Evolutionary conservation across 495 filamentous ascomycete genomes (phyloP), one percentile per base, ranked within the genome.

Genomic region (Immersiella caudata): DNA sequence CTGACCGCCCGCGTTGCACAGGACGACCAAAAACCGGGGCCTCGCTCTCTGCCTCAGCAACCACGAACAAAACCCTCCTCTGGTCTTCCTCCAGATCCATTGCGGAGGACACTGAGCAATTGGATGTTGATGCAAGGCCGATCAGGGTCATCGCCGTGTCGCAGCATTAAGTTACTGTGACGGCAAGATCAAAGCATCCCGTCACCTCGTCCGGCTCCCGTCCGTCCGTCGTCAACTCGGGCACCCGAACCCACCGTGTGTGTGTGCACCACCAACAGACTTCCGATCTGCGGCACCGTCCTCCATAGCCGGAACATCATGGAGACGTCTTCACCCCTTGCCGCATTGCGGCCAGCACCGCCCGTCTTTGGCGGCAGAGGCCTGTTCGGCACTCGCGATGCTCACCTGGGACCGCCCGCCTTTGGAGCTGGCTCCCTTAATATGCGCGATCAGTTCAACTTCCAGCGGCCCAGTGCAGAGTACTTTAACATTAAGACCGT

Each of bases 251-350:
- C 26, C 29, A 46, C 16, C 58, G n/a, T 33, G 27, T 25, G 27
- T 25, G 18, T n/a, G 61, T 33, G 46, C 49, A 50, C 61, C 22
- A 18, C 58, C 58, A 12, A 18, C 29, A 18, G 26, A 25, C 22
- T 54, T 40, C 18, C 24, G 27, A 61, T 25, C 33, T 49, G 59
- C 33, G 33, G 33, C 20, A 58, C 40, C 4, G 22, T 22, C 20
- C 14, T 57, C 64, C 21, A 25, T n/a, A 12, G 25, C 18, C 18
- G 54, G 14, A 35, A 36, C 40, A 77, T 27, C 33, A 97, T 99
- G 93, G 92, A 97, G 80, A 89, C 89, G 56, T 99, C 94, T 59
- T 99, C 95, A 65, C 95, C 95, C 55, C 80, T 97, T 72, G 95
- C 94, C 75, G 93, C 94, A 49, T 92, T 99, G 90, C 93, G 93